These are phyloP conservation scores for Penicillium paxilli DNA, from an alignment of 495 filamentous ascomycete genomes.

Conservation along the genomic window DNA sequence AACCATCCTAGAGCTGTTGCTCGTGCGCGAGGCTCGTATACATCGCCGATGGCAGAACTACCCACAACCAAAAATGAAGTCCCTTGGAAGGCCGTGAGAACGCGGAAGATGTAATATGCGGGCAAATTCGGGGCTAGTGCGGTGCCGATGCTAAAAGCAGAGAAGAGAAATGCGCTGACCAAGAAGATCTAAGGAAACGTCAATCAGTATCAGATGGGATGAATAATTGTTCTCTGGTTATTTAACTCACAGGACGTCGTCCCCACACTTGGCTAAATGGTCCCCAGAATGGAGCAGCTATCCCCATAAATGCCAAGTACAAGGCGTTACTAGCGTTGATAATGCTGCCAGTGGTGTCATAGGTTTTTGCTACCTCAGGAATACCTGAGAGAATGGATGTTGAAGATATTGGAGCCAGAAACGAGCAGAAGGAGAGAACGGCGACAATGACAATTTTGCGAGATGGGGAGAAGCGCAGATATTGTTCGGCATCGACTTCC, in stretches of 20 bases:
- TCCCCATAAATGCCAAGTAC: conserved; percentile 69
- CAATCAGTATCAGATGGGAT: conserved; percentile 7
- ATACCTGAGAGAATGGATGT: conserved; percentile 70
- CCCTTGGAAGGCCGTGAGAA: conserved; percentile 70
- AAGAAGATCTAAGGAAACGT: conserved; percentile 49
- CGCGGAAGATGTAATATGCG: conserved; percentile 68
- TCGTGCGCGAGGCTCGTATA: conserved; percentile 64
- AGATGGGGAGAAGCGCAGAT: conserved; percentile 51
- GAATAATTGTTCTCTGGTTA: not conserved
- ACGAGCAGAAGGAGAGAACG: conserved; percentile 66
- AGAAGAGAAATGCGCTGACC: conserved; percentile 57
- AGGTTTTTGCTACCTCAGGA: conserved; percentile 66
- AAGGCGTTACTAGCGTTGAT: conserved; percentile 70
- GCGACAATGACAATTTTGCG: conserved; percentile 61
- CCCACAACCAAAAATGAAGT: conserved; percentile 69
- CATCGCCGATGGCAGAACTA: conserved; percentile 63
- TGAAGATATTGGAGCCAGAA: conserved; percentile 67
- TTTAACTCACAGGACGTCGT: conserved; percentile 52
- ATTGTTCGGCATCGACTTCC: conserved; percentile 46
- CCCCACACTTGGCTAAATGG: conserved; percentile 69
- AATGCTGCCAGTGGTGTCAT: conserved; percentile 59
- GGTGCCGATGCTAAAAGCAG: conserved; percentile 63
- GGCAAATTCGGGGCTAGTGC: conserved; percentile 66
- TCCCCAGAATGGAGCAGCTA: conserved; percentile 66
- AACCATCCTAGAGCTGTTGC: conserved; percentile 72